A percentile compares a stretch with the other conserved stretches of the same genome.
Conservation (phyloP, 2,329 filamentous ascomycete genomes). For the Seiridium unicorne region DNA sequence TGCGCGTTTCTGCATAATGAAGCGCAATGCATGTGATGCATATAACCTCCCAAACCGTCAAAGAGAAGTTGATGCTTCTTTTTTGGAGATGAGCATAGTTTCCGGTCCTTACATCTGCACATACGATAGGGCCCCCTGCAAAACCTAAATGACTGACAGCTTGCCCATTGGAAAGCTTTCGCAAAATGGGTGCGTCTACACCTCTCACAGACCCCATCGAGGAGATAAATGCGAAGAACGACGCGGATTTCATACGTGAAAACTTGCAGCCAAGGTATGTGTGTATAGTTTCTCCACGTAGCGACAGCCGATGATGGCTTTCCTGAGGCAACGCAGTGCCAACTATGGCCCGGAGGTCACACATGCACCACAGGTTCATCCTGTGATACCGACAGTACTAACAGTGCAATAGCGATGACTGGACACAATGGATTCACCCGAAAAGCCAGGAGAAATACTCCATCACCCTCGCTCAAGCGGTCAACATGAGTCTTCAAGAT, state of each 20-base stretch:
- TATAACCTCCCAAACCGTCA: background rate
- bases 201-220: conserved; percentile 38
- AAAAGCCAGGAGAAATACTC: conserved; percentile 36
- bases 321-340: too few species aligned
- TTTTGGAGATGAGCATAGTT: background rate
- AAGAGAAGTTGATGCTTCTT: background rate
- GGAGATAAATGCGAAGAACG: conserved; percentile 42
- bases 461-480: conserved; percentile 41
- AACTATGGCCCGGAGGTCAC: too few species aligned
- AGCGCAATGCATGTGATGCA: background rate
- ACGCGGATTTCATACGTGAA: conserved; percentile 46
- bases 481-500: conserved; percentile 39
- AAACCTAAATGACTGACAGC: background rate
- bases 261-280: conserved; percentile 48
- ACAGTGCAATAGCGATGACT: conserved; percentile 7
- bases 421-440: conserved; percentile 52
- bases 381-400: background rate
- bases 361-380: too few species aligned
- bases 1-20: background rate
- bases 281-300: background rate
- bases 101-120: too few species aligned
- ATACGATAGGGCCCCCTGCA: too few species aligned
- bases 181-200: background rate
- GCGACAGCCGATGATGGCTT: too few species aligned
- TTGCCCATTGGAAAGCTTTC: background rate